Evolutionary conservation across 1,139 yeast species (phyloP), one percentile per base, ranked within the genome.

Genomic region (Debaryomyces sp.): DNA sequence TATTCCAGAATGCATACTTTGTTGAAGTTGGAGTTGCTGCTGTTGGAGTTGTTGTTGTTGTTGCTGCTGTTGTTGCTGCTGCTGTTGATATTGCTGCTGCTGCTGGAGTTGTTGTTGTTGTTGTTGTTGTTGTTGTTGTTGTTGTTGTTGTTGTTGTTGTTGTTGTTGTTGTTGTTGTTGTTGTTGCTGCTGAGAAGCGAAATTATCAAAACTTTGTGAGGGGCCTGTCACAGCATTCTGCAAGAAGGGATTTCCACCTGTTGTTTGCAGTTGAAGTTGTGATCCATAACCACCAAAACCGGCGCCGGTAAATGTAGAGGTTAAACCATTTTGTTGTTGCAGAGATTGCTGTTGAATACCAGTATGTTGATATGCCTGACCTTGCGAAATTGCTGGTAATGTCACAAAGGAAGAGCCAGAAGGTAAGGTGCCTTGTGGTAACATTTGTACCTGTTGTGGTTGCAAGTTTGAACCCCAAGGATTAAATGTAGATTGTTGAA

Each of bases 251-350:
- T 67, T 68, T 3, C 57, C 56, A 17, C 66, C 68, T 6, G 65
- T 59, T 36, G 62, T 59, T 51, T 62, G 61, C 57, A 56, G 49
- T 61, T 60, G 58, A 18, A 57, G 40, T 45, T 66, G 71, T 30
- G 70, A 65, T 6, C 72, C 71, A 58, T 77, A 78, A 4, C 84
- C 84, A 15, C 85, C 85, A 64, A 80, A 81, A 0, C 87, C 87
- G 38, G 75, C 74, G 9, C 87, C 87, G 13, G 87, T 82, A 54
- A 67, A 71, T 2, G 72, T 59, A 32, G 80, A 65, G 40, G 51
- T 51, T 44, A 51, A 38, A 33, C 51, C 43, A 18, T 44, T 47
- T 35, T 48, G 54, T 45, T 55, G 58, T 17, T 39, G 33, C n/a
- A 41, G 21, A 18, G 26, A 43, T 26, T 43, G 48, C 35, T 27